Evolutionary conservation across 257 asterid genomes (phyloP).

Genomic region (Eustoma russellianum): DNA sequence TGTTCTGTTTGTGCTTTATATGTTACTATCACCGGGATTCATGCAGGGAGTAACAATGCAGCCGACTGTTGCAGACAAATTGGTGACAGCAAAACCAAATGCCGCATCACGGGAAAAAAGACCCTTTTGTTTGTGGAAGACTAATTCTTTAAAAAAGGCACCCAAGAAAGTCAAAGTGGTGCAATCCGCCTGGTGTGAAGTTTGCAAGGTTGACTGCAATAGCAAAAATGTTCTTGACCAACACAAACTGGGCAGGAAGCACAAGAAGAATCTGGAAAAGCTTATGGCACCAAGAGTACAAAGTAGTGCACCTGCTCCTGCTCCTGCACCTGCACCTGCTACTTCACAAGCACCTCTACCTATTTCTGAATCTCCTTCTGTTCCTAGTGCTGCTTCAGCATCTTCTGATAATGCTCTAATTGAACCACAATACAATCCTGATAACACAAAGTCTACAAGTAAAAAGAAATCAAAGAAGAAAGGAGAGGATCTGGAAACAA

Average conservation of each 20-base stretch:
- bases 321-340: background rate
- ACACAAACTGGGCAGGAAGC: constrained; percentile 59
- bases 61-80: constrained; percentile 6
- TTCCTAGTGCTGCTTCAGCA: constrained; percentile 5
- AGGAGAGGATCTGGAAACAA: constrained; percentile 55
- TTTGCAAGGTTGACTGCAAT: constrained; percentile 52
- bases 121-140: constrained; percentile 1
- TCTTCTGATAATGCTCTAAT: constrained; percentile 15
- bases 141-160: constrained; percentile 15
- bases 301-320: background rate
- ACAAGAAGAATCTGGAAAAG: constrained; percentile 49
- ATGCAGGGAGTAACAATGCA: constrained; percentile 17
- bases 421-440: constrained; percentile 49
- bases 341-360: constrained; percentile 4
- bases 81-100: constrained; percentile 9
- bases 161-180: constrained; percentile 40
- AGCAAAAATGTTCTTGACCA: constrained; percentile 45
- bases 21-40: background rate
- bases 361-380: constrained; percentile 1
- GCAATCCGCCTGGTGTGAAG: constrained; percentile 58
- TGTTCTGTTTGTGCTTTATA: background rate
- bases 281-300: constrained; percentile 13
- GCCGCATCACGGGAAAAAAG: background rate
- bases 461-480: constrained; percentile 29
- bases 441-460: constrained; percentile 13